Conservation (phyloP, 768 basidiomycete genomes). For the Lentinula aciculospora region DNA sequence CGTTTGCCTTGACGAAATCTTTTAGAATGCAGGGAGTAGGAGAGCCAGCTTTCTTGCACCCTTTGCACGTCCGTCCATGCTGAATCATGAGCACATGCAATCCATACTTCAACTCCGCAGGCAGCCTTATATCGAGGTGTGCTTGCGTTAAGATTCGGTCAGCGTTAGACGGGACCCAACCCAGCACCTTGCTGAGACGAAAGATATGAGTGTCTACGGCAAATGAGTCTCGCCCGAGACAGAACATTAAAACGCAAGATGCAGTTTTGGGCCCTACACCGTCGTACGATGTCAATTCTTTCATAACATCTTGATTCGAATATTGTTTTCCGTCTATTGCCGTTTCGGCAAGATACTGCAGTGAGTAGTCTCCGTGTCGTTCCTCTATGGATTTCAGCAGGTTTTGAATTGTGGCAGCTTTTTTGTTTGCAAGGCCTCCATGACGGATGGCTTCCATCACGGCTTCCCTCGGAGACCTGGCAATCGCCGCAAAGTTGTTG, state of each 20-base stretch:
- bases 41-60: slow-evolving; percentile 36
- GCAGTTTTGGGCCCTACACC: slow-evolving; percentile 64
- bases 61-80: slow-evolving; percentile 49
- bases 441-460: slow-evolving; percentile 45
- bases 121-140: slow-evolving; percentile 47
- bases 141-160: slow-evolving; percentile 50
- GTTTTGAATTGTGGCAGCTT: slow-evolving; percentile 49
- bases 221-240: slow-evolving; percentile 53
- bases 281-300: slow-evolving; percentile 47
- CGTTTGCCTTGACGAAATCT: slow-evolving; percentile 19
- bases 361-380: slow-evolving; percentile 47
- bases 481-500: slow-evolving; percentile 46
- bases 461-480: slow-evolving; percentile 29
- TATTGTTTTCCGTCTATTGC: slow-evolving; percentile 19
- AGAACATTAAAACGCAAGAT: slow-evolving; percentile 57
- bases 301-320: slow-evolving; percentile 47
- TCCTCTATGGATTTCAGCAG: slow-evolving; percentile 35
- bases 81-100: slow-evolving; percentile 55
- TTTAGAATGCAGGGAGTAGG: slow-evolving; percentile 23
- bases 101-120: slow-evolving; percentile 48
- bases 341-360: slow-evolving; percentile 41
- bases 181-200: slow-evolving; percentile 43
- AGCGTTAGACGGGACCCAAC: slow-evolving; percentile 43
- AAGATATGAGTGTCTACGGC: slow-evolving; percentile 65
- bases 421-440: slow-evolving; percentile 57